These are phyloP conservation scores for Leucocoprinus leucothites DNA, from an alignment of 768 basidiomycete species.

Conservation along the genomic window DNA sequence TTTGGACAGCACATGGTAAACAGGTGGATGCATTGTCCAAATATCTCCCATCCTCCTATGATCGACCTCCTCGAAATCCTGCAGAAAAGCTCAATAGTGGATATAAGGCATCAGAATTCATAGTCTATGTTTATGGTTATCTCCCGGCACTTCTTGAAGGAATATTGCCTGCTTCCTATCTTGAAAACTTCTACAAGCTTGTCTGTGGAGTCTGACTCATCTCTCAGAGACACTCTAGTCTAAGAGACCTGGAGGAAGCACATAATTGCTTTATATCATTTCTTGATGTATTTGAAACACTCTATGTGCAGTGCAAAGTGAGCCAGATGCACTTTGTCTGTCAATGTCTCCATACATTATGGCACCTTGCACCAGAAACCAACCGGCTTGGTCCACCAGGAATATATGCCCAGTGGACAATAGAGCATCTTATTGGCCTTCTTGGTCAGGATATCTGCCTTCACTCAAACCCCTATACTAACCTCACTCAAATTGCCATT, in stretches of 20 bases:
- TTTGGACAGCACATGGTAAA: slow-evolving; percentile 34
- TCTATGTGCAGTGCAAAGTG: background rate
- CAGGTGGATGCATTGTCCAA: slow-evolving; percentile 19
- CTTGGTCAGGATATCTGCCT: slow-evolving; percentile 25
- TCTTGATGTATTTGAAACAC: background rate
- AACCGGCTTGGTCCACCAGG: slow-evolving; percentile 23
- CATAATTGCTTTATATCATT: slow-evolving; percentile 16
- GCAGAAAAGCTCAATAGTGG: slow-evolving; percentile 34
- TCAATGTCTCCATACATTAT: slow-evolving; percentile 31
- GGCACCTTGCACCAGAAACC: slow-evolving; percentile 28
- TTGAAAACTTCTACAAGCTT: slow-evolving; percentile 28
- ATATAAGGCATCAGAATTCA: slow-evolving; percentile 36
- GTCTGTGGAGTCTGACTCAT: slow-evolving; percentile 25
- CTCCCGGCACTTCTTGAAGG: slow-evolving; percentile 27
- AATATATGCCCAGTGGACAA: slow-evolving; percentile 24
- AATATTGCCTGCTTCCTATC: slow-evolving; percentile 26
- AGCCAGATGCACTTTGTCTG: slow-evolving; percentile 12
- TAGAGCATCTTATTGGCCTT: slow-evolving; percentile 30
- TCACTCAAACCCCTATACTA: slow-evolving; percentile 25
- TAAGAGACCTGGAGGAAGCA: background rate
- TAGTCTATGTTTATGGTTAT: slow-evolving; percentile 29
- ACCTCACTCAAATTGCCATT: slow-evolving; percentile 21
- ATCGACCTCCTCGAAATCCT: slow-evolving; percentile 25
- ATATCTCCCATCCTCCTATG: slow-evolving; percentile 24
- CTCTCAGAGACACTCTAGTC: background rate